These are phyloP conservation scores for Verticillium albo-atrum DNA, from an alignment of 2,329 filamentous ascomycete species.

Conservation along the genomic window DNA sequence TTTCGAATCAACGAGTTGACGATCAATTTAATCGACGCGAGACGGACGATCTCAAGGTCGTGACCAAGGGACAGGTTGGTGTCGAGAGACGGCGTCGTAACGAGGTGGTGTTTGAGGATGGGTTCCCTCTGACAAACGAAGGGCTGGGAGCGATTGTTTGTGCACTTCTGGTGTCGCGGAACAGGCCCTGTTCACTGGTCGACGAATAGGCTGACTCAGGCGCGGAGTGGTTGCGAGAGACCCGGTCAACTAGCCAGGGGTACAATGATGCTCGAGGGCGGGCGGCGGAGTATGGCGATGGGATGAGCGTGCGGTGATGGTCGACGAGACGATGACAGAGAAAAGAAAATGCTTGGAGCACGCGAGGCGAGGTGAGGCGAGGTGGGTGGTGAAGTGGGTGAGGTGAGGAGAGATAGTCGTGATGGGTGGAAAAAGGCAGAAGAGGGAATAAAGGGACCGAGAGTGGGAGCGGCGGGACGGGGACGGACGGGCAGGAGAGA, in stretches of 20 bases:
- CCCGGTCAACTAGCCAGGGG: background rate
- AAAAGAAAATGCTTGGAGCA: slow-evolving; percentile 2
- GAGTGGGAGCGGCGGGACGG: background rate
- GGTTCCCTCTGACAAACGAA: background rate
- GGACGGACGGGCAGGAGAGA: background rate
- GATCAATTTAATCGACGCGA: background rate
- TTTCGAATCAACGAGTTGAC: background rate
- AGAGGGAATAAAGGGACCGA: background rate
- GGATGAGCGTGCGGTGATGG: background rate
- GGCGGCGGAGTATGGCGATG: background rate
- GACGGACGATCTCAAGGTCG: background rate
- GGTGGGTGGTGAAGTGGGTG: no score
- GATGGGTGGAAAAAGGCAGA: background rate
- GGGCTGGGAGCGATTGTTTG: background rate
- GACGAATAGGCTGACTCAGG: background rate
- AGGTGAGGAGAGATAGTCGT: background rate
- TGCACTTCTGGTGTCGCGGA: background rate
- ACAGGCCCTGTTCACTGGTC: background rate
- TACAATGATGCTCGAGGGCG: background rate
- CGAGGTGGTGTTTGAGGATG: background rate
- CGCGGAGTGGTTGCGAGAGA: background rate
- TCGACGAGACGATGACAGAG: background rate
- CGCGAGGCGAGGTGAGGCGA: background rate
- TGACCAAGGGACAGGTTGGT: background rate
- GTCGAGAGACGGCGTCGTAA: background rate